These are phyloP conservation scores for Globisporangium sylvaticum DNA, from an alignment of 352 stramenopile species.

Conservation along the genomic window DNA sequence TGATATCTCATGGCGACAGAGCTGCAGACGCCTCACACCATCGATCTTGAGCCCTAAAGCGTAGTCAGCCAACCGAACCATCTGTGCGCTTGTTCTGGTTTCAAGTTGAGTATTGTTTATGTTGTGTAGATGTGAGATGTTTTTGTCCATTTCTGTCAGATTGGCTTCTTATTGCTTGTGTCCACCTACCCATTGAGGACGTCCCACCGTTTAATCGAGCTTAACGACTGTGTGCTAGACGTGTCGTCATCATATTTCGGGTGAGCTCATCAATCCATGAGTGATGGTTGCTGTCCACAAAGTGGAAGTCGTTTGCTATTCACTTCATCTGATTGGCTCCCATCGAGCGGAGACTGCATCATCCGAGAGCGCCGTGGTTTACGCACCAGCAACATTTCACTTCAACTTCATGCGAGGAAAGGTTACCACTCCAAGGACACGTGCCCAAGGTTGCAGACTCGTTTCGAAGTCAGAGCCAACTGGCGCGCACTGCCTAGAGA, in stretches of 20 bases:
- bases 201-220: too few species aligned
- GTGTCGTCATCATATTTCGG: background rate
- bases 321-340: background rate
- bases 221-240: too few species aligned
- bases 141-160: too few species aligned
- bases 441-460: background rate
- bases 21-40: too few species aligned
- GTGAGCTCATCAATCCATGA: background rate
- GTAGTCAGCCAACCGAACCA: too few species aligned
- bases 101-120: too few species aligned
- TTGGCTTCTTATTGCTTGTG: too few species aligned
- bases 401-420: background rate
- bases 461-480: background rate
- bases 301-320: background rate
- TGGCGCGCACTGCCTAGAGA: background rate
- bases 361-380: background rate
- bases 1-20: too few species aligned
- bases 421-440: background rate
- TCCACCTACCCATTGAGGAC: too few species aligned
- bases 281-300: background rate
- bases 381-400: background rate
- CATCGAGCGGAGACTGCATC: background rate
- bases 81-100: too few species aligned
- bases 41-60: too few species aligned
- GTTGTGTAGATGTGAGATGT: too few species aligned